Evolutionary conservation across 176 grass and related monocot genomes (phyloP), one percentile per base, ranked within the genome.

Genomic region (Oryza punctata): DNA sequence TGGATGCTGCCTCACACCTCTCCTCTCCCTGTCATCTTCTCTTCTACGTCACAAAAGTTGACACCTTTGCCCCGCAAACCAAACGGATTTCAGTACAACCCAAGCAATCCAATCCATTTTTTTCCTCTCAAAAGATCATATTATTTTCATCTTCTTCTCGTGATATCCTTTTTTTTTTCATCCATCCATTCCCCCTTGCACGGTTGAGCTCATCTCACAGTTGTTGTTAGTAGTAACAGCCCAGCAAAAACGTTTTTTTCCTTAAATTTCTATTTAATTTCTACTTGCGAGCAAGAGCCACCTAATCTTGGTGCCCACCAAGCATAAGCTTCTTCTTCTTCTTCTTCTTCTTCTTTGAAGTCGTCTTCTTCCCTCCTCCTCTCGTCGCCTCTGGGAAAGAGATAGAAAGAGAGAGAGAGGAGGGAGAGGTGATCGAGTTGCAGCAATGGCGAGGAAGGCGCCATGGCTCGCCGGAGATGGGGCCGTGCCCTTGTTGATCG

Each of bases 11-110:
- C 40, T 47, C 82, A 32, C 75, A 45, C 43, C 29, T 63, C 40
- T 38, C 37, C 4, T 38, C 24, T 75, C 76, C 37, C 49, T 29
- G 52, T 87, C 63, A 67, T 6, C 88, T 90, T 87, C 75, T 29
- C 84, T 87, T 70, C 28, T 50, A 90, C 89, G 80, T 90, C 84
- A 90, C 46, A 82, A n/a, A 32, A 73, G 78, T 78, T 82, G 65
- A 86, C 69, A 73, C 19, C 37, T 29, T 19, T 78, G 73, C 83
- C 59, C 65, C 65, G 7, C 59, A 0, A 68, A 87, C 78, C 72
- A 61, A 72, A 65, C 87, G 2, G 57, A 69, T 77, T 71, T 75
- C 66, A 65, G 78, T 86, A 86, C 45, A 10, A 54, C 68, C 41
- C 84, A 87, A 90, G 88, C 88, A 90, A 90, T 57, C 52, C 52